phyloP scores from a whole-genome alignment of 73 alveolate genomes.

The Paramecium primaurelia region DNA sequence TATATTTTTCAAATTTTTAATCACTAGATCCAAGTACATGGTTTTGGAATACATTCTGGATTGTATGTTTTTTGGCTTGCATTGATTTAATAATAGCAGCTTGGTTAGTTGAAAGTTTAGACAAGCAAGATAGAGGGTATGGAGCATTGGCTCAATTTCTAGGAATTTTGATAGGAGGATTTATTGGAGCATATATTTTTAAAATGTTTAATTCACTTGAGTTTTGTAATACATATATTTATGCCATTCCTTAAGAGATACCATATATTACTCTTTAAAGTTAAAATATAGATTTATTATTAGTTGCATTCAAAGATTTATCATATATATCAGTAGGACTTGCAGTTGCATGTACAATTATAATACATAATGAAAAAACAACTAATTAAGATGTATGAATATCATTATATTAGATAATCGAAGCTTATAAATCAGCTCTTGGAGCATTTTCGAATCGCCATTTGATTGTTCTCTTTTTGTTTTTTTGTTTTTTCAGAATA shows the following conservation, averaged over 20 bases:
- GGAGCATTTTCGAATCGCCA: background rate
- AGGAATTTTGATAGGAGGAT: background rate
- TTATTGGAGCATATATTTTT: background rate
- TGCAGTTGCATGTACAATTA: background rate
- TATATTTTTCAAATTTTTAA: conserved; percentile 1
- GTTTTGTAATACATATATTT: background rate
- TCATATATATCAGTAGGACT: background rate
- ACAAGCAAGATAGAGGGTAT: background rate
- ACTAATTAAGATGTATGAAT: background rate
- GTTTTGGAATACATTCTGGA: background rate
- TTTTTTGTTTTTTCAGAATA: background rate
- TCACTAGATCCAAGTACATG: background rate
- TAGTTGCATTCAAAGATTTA: background rate
- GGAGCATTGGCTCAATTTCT: conserved; percentile 32
- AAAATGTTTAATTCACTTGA: background rate
- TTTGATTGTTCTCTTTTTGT: background rate
- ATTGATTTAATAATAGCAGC: background rate
- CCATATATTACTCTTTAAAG: background rate
- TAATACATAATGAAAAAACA: background rate
- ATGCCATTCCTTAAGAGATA: background rate
- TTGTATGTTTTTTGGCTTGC: background rate
- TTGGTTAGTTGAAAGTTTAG: background rate
- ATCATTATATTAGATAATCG: background rate
- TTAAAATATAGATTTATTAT: background rate
- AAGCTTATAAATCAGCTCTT: background rate